Evolutionary conservation across 2,329 filamentous ascomycete genomes (phyloP).

Genomic region (Venturia nashicola): DNA sequence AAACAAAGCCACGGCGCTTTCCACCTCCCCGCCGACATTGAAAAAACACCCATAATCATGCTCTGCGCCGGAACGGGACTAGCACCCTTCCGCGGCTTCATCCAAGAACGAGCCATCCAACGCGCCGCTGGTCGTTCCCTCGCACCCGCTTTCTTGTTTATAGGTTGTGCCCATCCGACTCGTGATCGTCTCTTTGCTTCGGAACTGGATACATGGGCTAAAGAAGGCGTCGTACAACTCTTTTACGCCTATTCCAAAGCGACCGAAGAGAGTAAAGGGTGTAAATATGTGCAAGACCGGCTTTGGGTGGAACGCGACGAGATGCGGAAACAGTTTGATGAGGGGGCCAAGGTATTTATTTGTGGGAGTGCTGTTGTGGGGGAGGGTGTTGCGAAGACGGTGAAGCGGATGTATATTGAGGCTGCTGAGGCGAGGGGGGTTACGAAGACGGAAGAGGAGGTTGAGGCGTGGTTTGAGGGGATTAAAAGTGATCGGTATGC

Average conservation of each 20-base stretch:
- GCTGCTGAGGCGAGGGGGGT: slow-evolving; percentile 22
- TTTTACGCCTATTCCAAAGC: slow-evolving; percentile 46
- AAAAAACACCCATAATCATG: slow-evolving; percentile 36
- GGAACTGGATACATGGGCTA: slow-evolving; percentile 45
- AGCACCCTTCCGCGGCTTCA: slow-evolving; percentile 23
- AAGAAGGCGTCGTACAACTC: slow-evolving; percentile 47
- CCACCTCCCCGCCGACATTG: slow-evolving; percentile 29
- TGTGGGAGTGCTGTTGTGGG: slow-evolving; percentile 40
- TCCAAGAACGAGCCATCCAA: slow-evolving; percentile 18
- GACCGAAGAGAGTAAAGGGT: slow-evolving; percentile 31
- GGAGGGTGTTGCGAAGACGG: slow-evolving; percentile 31
- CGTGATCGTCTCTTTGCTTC: slow-evolving; percentile 49
- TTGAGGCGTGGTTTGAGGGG: slow-evolving; percentile 32
- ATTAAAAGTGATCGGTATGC: slow-evolving; percentile 22
- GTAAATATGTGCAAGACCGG: slow-evolving; percentile 41
- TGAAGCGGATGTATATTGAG: slow-evolving; percentile 32
- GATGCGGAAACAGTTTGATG: slow-evolving; percentile 32
- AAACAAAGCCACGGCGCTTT: slow-evolving; percentile 29
- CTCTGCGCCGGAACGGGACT: slow-evolving; percentile 23
- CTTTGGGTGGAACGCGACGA: slow-evolving; percentile 36
- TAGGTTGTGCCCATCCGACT: slow-evolving; percentile 45
- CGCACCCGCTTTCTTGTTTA: slow-evolving; percentile 52
- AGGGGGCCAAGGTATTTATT: slow-evolving; percentile 47
- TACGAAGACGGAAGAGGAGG: slow-evolving; percentile 26
- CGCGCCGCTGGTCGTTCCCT: slow-evolving; percentile 34